Conservation (phyloP, 2,329 filamentous ascomycete genomes). For the Geosmithia putterillii region DNA sequence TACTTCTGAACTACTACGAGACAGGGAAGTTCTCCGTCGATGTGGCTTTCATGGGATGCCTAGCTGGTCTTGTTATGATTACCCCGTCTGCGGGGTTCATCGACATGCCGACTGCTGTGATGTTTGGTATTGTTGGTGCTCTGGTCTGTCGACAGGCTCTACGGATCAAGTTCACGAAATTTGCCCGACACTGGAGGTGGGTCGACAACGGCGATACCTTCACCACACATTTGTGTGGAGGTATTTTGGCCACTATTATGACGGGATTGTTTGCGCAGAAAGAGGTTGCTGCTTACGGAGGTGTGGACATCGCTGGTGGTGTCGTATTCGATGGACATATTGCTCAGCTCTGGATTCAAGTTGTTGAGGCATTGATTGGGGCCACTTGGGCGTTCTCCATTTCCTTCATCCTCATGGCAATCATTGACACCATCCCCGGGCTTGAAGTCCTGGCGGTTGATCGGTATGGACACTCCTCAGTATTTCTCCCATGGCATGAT, state of each 20-base stretch:
- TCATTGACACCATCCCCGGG: conserved; percentile 7
- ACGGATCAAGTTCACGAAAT: conserved; percentile 7
- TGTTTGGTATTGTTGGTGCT: conserved; percentile 33
- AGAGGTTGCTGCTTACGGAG: conserved; percentile 7
- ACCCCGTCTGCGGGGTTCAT: conserved; percentile 33
- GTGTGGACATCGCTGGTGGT: conserved; percentile 5
- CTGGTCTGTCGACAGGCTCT: conserved; percentile 29
- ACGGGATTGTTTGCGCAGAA: conserved; percentile 8
- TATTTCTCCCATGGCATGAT: too few relatives aligned
- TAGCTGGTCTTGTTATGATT: conserved; percentile 39
- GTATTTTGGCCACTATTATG: conserved; percentile 6
- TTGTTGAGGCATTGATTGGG: conserved; percentile 5
- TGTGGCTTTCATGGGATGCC: conserved; percentile 37
- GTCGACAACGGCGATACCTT: conserved; percentile 8
- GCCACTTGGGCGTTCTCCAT: conserved; percentile 5
- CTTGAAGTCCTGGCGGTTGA: conserved; percentile 7
- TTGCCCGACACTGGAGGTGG: conserved; percentile 5
- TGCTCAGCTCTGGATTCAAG: conserved; percentile 6
- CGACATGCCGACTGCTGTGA: conserved; percentile 32
- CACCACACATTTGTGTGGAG: conserved; percentile 7
- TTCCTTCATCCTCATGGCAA: conserved; percentile 6
- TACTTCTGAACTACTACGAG: conserved; percentile 6
- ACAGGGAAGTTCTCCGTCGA: conserved; percentile 28
- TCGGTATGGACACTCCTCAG: conserved; percentile 4
- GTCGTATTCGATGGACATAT: conserved; percentile 8